These are phyloP conservation scores for Salicornia ramosissima DNA, from an alignment of 148 eudicot genomes.

Conservation along the genomic window DNA sequence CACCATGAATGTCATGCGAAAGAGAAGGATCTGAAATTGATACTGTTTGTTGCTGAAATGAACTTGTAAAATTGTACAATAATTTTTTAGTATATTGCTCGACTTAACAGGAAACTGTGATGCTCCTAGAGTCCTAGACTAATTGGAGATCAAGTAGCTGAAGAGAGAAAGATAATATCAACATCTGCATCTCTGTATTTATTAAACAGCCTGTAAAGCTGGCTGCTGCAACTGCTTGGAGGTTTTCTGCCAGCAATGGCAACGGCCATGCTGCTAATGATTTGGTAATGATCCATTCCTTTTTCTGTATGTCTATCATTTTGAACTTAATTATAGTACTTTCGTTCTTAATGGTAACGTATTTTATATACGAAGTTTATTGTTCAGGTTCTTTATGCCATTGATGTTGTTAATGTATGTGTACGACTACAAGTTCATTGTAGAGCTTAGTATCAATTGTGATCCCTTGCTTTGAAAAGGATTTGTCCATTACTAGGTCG, in stretches of 20 bases:
- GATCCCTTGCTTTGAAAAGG: not conserved
- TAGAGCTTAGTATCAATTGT: not conserved
- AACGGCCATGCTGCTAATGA: slow-evolving; percentile 51
- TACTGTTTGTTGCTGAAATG: not conserved
- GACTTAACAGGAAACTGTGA: slow-evolving; percentile 22
- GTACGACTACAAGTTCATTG: not conserved
- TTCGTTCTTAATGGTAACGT: too few relatives aligned
- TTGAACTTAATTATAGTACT: not conserved
- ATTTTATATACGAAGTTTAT: too few relatives aligned
- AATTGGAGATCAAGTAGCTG: not conserved
- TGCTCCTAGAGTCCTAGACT: slow-evolving; percentile 14
- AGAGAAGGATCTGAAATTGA: slow-evolving; percentile 12
- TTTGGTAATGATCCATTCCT: slow-evolving; percentile 41
- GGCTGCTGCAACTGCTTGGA: slow-evolving; percentile 78
- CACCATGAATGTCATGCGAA: not conserved
- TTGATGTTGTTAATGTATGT: not conserved
- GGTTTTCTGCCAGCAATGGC: slow-evolving; percentile 66
- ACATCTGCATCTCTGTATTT: slow-evolving; percentile 24
- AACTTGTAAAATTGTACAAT: not conserved
- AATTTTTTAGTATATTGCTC: slow-evolving; percentile 2
- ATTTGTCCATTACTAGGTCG: not conserved
- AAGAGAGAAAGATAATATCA: not conserved
- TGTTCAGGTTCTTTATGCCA: not conserved
- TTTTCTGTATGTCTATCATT: not conserved
- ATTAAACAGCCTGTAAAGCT: slow-evolving; percentile 10